These are phyloP conservation scores for Fusarium anthophilum DNA, from an alignment of 2,329 filamentous ascomycete genomes.

Conservation along the genomic window DNA sequence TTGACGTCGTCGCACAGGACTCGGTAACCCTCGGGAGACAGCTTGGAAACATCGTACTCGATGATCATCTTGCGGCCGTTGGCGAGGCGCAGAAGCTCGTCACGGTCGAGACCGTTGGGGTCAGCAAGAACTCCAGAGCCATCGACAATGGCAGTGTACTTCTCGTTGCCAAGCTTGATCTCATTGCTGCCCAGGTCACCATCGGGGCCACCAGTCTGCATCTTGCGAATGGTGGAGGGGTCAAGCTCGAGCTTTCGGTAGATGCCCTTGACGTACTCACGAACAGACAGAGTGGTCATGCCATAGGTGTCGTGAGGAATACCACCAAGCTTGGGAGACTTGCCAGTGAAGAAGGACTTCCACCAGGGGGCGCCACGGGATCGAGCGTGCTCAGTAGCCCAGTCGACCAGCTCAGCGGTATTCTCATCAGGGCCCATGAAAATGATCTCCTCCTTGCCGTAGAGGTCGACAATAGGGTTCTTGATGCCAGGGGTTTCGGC, in stretches of 20 bases:
- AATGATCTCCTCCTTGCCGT: constrained; percentile 94
- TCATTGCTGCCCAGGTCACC: constrained; percentile 98
- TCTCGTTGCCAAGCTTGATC: constrained; percentile 94
- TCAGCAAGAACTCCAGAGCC: constrained; percentile 95
- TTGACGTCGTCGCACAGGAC: constrained; percentile 93
- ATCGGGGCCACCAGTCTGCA: constrained; percentile 97
- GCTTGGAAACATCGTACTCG: constrained; percentile 84
- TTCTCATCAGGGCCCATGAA: constrained; percentile 99
- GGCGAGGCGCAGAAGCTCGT: constrained; percentile 85
- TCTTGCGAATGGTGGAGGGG: constrained; percentile 83
- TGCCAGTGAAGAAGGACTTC: constrained; percentile 99
- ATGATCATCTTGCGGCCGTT: constrained; percentile 89
- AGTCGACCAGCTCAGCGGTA: constrained; percentile 95
- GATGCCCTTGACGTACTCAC: constrained; percentile 95
- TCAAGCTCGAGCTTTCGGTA: constrained; percentile 96
- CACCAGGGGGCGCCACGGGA: constrained; percentile 92
- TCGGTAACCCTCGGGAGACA: constrained; percentile 89
- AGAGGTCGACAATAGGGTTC: constrained; percentile 95
- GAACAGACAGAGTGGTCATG: constrained; percentile 97
- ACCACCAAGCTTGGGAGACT: constrained; percentile 93
- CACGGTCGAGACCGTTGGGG: constrained; percentile 85
- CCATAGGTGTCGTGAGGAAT: constrained; percentile 97
- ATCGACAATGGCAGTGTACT: constrained; percentile 95
- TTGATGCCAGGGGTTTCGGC: constrained; percentile 96
- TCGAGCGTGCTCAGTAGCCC: constrained; percentile 96